phyloP scores from a whole-genome alignment of 768 basidiomycete species.

The Tulasnella sp. region DNA sequence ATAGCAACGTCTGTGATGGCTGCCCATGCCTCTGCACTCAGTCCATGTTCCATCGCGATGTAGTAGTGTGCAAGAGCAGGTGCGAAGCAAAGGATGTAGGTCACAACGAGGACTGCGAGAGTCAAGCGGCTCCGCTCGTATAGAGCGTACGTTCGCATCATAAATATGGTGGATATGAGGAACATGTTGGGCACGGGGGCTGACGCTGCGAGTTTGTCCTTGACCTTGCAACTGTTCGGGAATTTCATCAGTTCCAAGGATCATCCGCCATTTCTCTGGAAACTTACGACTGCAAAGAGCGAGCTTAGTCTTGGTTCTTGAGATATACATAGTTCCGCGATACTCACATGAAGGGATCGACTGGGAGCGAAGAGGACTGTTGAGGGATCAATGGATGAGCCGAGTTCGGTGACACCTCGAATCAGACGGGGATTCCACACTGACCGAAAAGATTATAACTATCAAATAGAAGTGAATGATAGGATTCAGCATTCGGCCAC shows the following conservation, averaged over 20 bases:
- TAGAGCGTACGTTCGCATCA: not conserved
- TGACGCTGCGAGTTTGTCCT: not conserved
- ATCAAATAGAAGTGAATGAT: no score
- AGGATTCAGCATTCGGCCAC: no score
- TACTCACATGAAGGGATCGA: not conserved
- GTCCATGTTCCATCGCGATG: not conserved
- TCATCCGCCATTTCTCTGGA: not conserved
- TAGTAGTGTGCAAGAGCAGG: not conserved
- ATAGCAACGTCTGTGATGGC: not conserved
- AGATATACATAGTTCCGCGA: not conserved
- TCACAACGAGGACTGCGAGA: not conserved
- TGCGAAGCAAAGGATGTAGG: not conserved
- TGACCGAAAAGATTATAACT: not conserved
- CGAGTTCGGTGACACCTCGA: not conserved
- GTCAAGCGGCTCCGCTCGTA: not conserved
- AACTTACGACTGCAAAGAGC: not conserved
- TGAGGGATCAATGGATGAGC: not conserved
- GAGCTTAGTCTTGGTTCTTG: not conserved
- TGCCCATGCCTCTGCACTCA: not conserved
- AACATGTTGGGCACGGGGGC: not conserved
- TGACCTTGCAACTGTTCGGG: not conserved
- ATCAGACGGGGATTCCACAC: not conserved
- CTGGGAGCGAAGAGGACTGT: not conserved
- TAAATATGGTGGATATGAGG: not conserved
- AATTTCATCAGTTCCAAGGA: not conserved